These are phyloP conservation scores for Cyclotella baltica DNA, from an alignment of 108 stramenopile species.

Conservation along the genomic window DNA sequence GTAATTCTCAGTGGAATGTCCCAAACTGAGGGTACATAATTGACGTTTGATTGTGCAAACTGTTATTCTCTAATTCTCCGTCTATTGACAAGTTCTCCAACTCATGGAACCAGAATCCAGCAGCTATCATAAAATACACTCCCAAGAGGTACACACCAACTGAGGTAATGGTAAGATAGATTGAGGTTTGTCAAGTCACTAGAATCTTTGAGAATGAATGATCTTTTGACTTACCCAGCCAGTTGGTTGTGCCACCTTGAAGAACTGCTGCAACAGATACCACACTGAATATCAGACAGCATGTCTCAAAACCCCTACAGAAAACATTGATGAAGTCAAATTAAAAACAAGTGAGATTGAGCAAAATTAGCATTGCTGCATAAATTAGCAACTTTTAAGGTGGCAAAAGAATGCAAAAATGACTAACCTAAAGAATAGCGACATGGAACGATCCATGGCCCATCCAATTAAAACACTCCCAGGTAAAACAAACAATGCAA, in stretches of 20 bases:
- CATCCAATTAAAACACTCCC: slow-evolving; percentile 93
- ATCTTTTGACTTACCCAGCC: slow-evolving; percentile 48
- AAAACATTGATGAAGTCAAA: slow-evolving; percentile 42
- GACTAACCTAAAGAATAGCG: slow-evolving; percentile 67
- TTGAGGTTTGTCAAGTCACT: neutral
- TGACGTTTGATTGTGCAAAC: slow-evolving; percentile 24
- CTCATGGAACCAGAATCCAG: slow-evolving; percentile 90
- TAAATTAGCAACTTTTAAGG: no score
- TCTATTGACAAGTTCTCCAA: slow-evolving; percentile 74
- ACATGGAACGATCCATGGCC: slow-evolving; percentile 87
- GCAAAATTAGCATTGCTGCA: no score
- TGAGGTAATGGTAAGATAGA: neutral
- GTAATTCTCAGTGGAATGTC: neutral
- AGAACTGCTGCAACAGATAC: slow-evolving; percentile 78
- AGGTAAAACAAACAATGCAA: slow-evolving; percentile 94
- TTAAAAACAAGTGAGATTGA: no score
- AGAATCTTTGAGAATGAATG: no score
- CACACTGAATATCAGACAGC: slow-evolving; percentile 81
- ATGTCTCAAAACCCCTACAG: slow-evolving; percentile 90
- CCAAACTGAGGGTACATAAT: slow-evolving; percentile 20
- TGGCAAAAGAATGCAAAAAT: neutral
- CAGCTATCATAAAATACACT: slow-evolving; percentile 85
- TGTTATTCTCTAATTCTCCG: slow-evolving; percentile 29
- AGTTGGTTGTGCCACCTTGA: slow-evolving; percentile 90
- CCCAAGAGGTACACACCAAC: slow-evolving; percentile 77